phyloP scores from a whole-genome alignment of 495 filamentous ascomycete species.

The Xylaria acuta region DNA sequence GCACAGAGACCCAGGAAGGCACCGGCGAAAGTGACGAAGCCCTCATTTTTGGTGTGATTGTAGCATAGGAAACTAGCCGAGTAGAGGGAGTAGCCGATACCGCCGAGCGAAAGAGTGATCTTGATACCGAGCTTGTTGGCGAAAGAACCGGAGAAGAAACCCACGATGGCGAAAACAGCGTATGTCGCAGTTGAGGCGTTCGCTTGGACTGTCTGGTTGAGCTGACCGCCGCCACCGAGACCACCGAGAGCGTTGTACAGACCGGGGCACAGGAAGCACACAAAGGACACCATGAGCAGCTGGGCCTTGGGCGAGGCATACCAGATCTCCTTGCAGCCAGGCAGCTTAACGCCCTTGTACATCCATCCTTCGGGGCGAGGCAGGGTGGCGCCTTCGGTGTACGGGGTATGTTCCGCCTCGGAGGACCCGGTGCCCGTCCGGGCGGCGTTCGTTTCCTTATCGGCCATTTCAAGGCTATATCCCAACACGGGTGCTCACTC shows the following conservation, averaged over 20 bases:
- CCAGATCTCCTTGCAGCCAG: constrained; percentile 62
- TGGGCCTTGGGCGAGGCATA: constrained; percentile 80
- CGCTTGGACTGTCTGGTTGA: constrained; percentile 67
- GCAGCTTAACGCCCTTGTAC: constrained; percentile 64
- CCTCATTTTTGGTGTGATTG: constrained; percentile 77
- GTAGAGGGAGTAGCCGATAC: constrained; percentile 87
- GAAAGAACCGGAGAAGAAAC: constrained; percentile 84
- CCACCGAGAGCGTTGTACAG: constrained; percentile 82
- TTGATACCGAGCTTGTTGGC: constrained; percentile 78
- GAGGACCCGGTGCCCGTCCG: constrained; percentile 7
- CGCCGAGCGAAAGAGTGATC: constrained; percentile 76
- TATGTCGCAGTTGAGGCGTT: constrained; percentile 65
- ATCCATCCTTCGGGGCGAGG: constrained; percentile 64
- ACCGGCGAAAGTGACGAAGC: constrained; percentile 80
- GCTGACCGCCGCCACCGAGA: constrained; percentile 76
- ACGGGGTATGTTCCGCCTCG: background rate
- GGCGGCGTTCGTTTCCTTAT: constrained; percentile 19
- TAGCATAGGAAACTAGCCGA: constrained; percentile 78
- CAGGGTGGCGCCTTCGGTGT: constrained; percentile 24
- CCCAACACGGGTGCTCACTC: background rate
- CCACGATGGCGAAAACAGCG: constrained; percentile 83
- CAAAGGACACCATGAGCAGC: constrained; percentile 76
- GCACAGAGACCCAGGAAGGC: constrained; percentile 79
- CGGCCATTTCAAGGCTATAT: constrained; percentile 19
- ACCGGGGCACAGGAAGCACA: constrained; percentile 90